phyloP scores from a whole-genome alignment of 768 basidiomycete genomes.

The Agrocybe praecox region DNA sequence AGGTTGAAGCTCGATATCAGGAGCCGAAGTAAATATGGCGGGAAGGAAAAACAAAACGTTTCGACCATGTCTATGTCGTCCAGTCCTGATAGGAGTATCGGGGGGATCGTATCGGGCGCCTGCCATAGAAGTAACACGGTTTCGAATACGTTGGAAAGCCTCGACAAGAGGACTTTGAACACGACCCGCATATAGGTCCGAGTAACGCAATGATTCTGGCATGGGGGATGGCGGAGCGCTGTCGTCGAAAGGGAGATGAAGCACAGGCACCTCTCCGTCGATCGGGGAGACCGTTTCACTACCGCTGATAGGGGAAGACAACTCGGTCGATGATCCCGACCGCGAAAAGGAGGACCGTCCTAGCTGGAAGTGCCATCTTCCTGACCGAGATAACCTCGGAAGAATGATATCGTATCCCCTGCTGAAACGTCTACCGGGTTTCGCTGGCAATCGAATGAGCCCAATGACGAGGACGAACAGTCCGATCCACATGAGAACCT shows the following conservation, averaged over 20 bases:
- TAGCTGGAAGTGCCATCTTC: constrained; percentile 75
- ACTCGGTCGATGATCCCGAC: constrained; percentile 47
- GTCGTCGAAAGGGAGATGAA: constrained; percentile 66
- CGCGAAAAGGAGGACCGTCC: constrained; percentile 52
- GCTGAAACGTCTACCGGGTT: constrained; percentile 56
- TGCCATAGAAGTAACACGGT: constrained; percentile 53
- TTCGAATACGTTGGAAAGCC: constrained; percentile 57
- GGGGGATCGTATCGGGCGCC: constrained; percentile 40
- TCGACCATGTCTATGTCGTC: constrained; percentile 46
- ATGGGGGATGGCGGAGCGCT: constrained; percentile 55
- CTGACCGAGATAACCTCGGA: constrained; percentile 72
- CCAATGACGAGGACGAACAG: constrained; percentile 73
- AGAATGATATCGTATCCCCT: constrained; percentile 79
- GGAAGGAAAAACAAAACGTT: constrained; percentile 83
- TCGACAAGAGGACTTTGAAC: constrained; percentile 52
- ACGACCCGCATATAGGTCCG: constrained; percentile 44
- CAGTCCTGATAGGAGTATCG: constrained; percentile 47
- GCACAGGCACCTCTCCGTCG: constrained; percentile 54
- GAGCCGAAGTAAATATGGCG: constrained; percentile 66
- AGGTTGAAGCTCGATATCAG: constrained; percentile 46
- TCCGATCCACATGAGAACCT: constrained; percentile 84
- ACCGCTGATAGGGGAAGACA: constrained; percentile 36
- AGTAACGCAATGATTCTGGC: constrained; percentile 46
- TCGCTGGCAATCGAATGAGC: constrained; percentile 58
- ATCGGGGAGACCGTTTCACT: constrained; percentile 42